phyloP scores from a whole-genome alignment of 805 yeast genomes.

The Saccharomyces mikatae region DNA sequence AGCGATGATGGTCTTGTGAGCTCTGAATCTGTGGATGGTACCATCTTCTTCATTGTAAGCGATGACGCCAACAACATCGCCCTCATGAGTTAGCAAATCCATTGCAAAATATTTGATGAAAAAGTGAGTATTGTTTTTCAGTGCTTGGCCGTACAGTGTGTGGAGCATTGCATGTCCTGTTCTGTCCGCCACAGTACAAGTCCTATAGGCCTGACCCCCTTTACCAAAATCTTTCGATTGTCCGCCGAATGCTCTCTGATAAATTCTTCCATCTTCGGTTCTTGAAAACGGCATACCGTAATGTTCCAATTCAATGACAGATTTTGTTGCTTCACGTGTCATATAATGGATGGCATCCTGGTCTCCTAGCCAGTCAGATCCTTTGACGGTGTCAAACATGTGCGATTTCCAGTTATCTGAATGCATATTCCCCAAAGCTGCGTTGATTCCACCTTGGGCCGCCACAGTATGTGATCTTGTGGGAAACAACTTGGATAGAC shows the following conservation, averaged over 20 bases:
- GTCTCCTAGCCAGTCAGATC: conserved; percentile 99
- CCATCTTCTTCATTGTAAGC: conserved; percentile 99
- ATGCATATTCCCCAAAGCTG: conserved; percentile 98
- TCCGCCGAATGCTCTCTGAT: conserved; percentile 99
- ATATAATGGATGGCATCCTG: conserved; percentile 98
- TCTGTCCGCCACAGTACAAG: conserved; percentile 99
- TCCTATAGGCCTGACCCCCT: conserved; percentile 98
- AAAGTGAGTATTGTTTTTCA: conserved; percentile 94
- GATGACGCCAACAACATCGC: conserved; percentile 92
- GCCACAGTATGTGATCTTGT: conserved; percentile 98
- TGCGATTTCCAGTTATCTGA: conserved; percentile 99
- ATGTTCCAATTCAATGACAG: conserved; percentile 94
- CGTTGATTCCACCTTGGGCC: conserved; percentile 99
- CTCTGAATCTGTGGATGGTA: conserved; percentile 93
- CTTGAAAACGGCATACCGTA: conserved; percentile 98
- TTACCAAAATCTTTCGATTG: conserved; percentile 92
- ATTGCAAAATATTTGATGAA: conserved; percentile 95
- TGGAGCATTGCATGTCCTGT: conserved; percentile 97
- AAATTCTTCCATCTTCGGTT: conserved; percentile 91
- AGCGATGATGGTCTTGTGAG: conserved; percentile 93
- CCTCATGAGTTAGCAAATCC: conserved; percentile 90
- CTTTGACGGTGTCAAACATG: conserved; percentile 98
- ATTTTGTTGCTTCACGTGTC: conserved; percentile 96
- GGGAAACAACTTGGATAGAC: conserved; percentile 93
- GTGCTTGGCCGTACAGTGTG: conserved; percentile 91